Evolutionary conservation across 2,329 filamentous ascomycete species (phyloP).

Genomic region (Graphilbum sp.): DNA sequence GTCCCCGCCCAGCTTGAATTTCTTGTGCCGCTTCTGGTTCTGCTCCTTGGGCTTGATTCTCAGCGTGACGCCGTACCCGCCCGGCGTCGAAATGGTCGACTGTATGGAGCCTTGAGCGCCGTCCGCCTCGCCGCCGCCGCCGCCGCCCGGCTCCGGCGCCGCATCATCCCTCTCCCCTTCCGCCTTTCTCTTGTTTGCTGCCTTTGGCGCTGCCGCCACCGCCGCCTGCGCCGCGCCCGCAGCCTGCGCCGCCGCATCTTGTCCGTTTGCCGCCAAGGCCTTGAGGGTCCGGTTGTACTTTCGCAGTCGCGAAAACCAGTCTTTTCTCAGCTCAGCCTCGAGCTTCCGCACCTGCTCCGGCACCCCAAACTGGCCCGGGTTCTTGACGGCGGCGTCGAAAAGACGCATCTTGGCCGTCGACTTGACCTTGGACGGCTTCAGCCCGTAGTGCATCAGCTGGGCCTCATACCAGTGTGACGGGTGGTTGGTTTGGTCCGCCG

Average conservation of each 20-base stretch:
- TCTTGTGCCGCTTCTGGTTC: too few relatives aligned
- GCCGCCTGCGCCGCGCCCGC: neutral
- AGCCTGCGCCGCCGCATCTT: too few relatives aligned
- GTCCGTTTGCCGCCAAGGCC: too few relatives aligned
- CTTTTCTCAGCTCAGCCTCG: conserved; percentile 38
- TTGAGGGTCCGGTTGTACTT: too few relatives aligned
- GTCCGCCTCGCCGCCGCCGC: neutral
- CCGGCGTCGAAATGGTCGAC: neutral
- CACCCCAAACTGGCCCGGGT: conserved; percentile 24
- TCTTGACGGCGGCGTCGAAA: conserved; percentile 32
- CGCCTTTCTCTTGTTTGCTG: neutral
- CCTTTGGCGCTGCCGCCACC: too few relatives aligned
- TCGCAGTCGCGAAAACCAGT: conserved; percentile 21
- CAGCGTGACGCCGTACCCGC: neutral
- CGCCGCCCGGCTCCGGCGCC: neutral
- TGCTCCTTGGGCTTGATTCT: neutral
- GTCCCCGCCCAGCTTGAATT: too few relatives aligned
- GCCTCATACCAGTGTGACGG: conserved; percentile 46
- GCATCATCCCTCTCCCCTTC: neutral
- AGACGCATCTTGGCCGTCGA: conserved; percentile 40
- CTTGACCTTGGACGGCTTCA: conserved; percentile 38
- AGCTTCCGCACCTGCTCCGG: conserved; percentile 30
- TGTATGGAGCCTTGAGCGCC: neutral
- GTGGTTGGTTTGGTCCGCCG: conserved; percentile 25
- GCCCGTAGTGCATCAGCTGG: conserved; percentile 45